phyloP scores from a whole-genome alignment of 2,329 filamentous ascomycete genomes.

The Sarocladium kiliense region DNA sequence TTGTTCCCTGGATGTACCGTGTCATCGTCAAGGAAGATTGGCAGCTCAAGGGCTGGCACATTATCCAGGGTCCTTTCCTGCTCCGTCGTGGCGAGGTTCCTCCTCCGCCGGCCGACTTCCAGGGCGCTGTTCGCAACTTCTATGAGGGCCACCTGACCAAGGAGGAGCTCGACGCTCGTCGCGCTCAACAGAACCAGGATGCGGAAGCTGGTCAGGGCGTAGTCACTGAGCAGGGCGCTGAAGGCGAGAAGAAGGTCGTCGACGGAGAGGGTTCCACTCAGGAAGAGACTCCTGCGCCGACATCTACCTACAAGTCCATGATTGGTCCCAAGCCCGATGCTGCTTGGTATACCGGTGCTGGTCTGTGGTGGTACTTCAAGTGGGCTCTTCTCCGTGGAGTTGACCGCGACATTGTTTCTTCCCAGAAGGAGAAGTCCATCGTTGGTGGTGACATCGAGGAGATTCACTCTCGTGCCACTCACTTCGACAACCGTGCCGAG shows the following conservation, averaged over 20 bases:
- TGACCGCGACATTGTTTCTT: slow-evolving; percentile 33
- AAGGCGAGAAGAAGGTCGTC: slow-evolving; percentile 24
- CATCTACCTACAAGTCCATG: slow-evolving; percentile 22
- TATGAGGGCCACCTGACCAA: slow-evolving; percentile 51
- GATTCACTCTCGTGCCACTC: slow-evolving; percentile 50
- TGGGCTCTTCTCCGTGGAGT: slow-evolving; percentile 42
- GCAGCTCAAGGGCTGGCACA: slow-evolving; percentile 50
- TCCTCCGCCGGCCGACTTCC: slow-evolving; percentile 35
- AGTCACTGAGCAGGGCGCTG: slow-evolving; percentile 15
- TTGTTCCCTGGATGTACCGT: slow-evolving; percentile 55
- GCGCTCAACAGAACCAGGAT: slow-evolving; percentile 21
- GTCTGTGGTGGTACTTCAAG: slow-evolving; percentile 41
- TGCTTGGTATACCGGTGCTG: slow-evolving; percentile 35
- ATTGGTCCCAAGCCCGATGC: slow-evolving; percentile 35
- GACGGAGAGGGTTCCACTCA: slow-evolving; percentile 25
- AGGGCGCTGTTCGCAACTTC: slow-evolving; percentile 44
- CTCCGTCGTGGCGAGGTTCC: slow-evolving; percentile 37
- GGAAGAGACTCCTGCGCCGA: slow-evolving; percentile 26
- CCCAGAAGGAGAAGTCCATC: slow-evolving; percentile 33
- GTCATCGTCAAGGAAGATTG: slow-evolving; percentile 56
- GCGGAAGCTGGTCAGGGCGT: slow-evolving; percentile 16
- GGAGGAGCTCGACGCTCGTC: slow-evolving; percentile 43
- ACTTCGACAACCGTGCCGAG: slow-evolving; percentile 48
- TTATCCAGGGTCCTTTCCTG: slow-evolving; percentile 48
- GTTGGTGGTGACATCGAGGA: slow-evolving; percentile 48